Evolutionary conservation across 1,284 basidiomycete species (phyloP).

Genomic region (Meripilus lineatus): DNA sequence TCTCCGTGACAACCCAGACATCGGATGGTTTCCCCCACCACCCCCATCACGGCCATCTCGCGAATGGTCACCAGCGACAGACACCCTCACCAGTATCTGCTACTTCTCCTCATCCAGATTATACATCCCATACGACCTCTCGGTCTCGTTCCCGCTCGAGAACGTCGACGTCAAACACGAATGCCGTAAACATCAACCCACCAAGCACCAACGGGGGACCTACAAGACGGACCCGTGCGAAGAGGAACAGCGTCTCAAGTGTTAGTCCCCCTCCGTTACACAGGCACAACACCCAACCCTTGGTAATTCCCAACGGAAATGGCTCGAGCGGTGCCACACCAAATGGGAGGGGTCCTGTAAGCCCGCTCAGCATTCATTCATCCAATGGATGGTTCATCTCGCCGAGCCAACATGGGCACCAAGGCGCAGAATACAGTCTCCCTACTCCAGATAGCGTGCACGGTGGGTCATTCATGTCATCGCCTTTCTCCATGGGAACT

Average conservation of each 20-base stretch:
- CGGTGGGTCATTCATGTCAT: constrained; percentile 14
- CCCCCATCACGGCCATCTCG: constrained; percentile 6
- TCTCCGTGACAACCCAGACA: constrained; percentile 19
- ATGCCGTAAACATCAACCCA: constrained; percentile 14
- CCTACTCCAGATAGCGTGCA: constrained; percentile 38
- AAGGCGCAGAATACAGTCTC: constrained; percentile 30
- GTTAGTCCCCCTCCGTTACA: constrained; percentile 38
- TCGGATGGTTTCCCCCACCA: constrained; percentile 19
- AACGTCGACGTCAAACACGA: constrained; percentile 9
- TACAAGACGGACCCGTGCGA: constrained; percentile 30
- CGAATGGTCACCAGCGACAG: constrained; percentile 20
- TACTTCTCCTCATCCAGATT: constrained; percentile 13
- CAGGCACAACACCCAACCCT: constrained; percentile 37
- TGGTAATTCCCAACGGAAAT: constrained; percentile 47
- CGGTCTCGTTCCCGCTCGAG: constrained; percentile 39
- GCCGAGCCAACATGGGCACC: constrained; percentile 1
- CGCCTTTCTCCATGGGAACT: not conserved
- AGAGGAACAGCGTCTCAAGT: constrained; percentile 44
- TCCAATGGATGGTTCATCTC: constrained; percentile 19
- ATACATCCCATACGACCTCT: constrained; percentile 34
- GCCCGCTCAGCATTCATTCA: constrained; percentile 28
- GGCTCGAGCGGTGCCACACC: no score
- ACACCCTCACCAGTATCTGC: constrained; percentile 23
- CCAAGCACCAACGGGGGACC: constrained; percentile 33
- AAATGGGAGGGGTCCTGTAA: constrained; percentile 17